Percentiles rank a stretch among this genome's conserved stretches.
Conservation (phyloP, 139 green algal genomes). For the Ettlia oleoabundans region DNA sequence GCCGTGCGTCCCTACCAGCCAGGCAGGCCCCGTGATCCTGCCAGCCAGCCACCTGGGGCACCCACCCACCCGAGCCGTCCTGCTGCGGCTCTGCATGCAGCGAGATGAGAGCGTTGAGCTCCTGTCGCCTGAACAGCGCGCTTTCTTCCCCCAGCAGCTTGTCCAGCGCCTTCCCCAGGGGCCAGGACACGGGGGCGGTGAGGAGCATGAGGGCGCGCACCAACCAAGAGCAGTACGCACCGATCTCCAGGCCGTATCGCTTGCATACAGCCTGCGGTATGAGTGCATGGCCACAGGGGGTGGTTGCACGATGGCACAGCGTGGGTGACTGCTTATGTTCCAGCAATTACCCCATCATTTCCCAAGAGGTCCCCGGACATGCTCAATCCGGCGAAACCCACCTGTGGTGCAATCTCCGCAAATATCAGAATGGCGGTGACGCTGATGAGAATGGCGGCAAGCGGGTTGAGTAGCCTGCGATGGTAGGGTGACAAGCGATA, state of each 20-base stretch:
- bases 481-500: too few relatives aligned
- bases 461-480: constrained; percentile 64
- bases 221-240: constrained; percentile 48
- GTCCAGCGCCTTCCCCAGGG: constrained; percentile 63
- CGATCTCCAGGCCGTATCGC: constrained; percentile 52
- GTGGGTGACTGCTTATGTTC: too few relatives aligned
- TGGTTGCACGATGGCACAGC: too few relatives aligned
- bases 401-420: constrained; percentile 80
- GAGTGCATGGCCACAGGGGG: too few relatives aligned
- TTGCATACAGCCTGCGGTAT: constrained; percentile 47
- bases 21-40: too few relatives aligned
- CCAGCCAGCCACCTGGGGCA: too few relatives aligned
- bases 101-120: constrained; percentile 54
- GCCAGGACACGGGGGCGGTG: constrained; percentile 49
- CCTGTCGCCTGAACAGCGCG: constrained; percentile 47
- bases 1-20: too few relatives aligned
- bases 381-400: too few relatives aligned
- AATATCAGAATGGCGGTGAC: constrained; percentile 78
- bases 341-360: too few relatives aligned
- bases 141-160: constrained; percentile 57
- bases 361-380: too few relatives aligned
- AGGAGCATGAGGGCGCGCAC: constrained; percentile 49
- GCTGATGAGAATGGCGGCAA: constrained; percentile 77
- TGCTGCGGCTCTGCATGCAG: constrained; percentile 45
- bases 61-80: constrained; percentile 20